Base-by-base conservation (phyloP, 2,329 filamentous ascomycete genomes). In the Ophiostoma perfectum region DNA sequence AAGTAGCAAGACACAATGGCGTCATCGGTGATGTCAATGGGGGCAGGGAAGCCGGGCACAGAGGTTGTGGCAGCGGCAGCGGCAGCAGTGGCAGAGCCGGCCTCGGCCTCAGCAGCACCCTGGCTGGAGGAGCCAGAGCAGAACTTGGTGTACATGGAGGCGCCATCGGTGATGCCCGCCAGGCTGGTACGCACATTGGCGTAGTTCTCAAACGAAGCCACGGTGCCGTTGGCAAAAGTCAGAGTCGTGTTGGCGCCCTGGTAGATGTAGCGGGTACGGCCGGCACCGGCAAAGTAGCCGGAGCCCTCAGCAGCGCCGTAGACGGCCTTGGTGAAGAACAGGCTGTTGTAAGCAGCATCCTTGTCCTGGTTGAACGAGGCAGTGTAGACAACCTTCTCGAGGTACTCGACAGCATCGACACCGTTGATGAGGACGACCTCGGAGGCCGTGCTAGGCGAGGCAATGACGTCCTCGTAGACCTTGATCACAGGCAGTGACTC, bases 401-500 rank as follows among this genome's bases (percentile, higher is more conserved):
- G 76, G 47, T 81, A 84, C 0, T 75, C 72, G 0, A 75, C 73
- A 0, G 75, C 75, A 38, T 75, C 73, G 5, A 73, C 65, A 52
- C 75, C 75, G 63, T 77, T 75, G 72, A 77, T 76, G 27, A 71
- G 70, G 18, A 71, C 72, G 6, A 77, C 72, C 8, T 66, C 45
- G 7, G 72, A 71, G 1, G 74, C 74, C 5, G 73, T 69, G 6
- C 55, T 47, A 11, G 66, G 52, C 27, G 18, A 67, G 70, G 74
- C 49, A 27, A 70, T 36, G 65, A 73, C 60, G 64, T 72, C 66
- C 9, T 68, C 70, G 67, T 86, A 86, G 3, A 86, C 77, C 68
- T 82, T 82, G n/a, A 88, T 80, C 11, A 82, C 79, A 69, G 77
- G 76, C 66, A 76, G 68, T 8, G 72, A 72, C 16, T 67, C 67